phyloP scores from a whole-genome alignment of 2,329 filamentous ascomycete genomes.

The Acephala macrosclerotiorum region DNA sequence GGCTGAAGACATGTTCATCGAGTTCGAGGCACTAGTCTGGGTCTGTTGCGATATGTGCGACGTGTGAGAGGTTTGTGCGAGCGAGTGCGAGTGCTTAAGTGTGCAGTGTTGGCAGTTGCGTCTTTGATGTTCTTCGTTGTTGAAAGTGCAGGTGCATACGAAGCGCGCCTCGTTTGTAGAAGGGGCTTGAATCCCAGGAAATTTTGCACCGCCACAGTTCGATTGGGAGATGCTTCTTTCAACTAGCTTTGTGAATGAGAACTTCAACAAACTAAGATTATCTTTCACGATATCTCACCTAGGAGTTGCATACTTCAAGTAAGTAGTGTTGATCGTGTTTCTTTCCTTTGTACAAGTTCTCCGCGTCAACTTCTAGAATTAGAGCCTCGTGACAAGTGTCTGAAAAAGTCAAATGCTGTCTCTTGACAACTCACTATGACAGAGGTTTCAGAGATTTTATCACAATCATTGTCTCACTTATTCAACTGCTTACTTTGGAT shows the following conservation, averaged over 20 bases:
- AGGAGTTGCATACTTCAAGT: slow-evolving; percentile 18
- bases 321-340: neutral
- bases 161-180: slow-evolving; percentile 20
- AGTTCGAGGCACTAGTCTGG: slow-evolving; percentile 16
- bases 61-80: slow-evolving; percentile 7
- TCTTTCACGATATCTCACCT: slow-evolving; percentile 14
- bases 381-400: slow-evolving; percentile 17
- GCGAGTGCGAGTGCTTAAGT: slow-evolving; percentile 22
- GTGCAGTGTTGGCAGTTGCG: slow-evolving; percentile 22
- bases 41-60: neutral
- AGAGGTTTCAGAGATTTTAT: slow-evolving; percentile 13
- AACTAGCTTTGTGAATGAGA: slow-evolving; percentile 7
- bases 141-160: slow-evolving; percentile 27
- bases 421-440: slow-evolving; percentile 11
- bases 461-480: neutral
- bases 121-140: slow-evolving; percentile 27
- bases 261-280: slow-evolving; percentile 1
- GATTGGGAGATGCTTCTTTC: slow-evolving; percentile 13
- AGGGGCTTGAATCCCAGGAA: slow-evolving; percentile 2
- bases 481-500: slow-evolving; percentile 11
- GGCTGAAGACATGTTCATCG: slow-evolving; percentile 39
- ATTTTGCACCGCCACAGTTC: slow-evolving; percentile 26
- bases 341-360: neutral
- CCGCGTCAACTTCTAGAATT: neutral
- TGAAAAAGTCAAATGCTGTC: slow-evolving; percentile 11